Percentiles rank a stretch among this genome's conserved stretches.
These are phyloP conservation scores for Saksenaea oblongispora DNA, from an alignment of 371 early-diverging fungal genomes.

Conservation along the genomic window DNA sequence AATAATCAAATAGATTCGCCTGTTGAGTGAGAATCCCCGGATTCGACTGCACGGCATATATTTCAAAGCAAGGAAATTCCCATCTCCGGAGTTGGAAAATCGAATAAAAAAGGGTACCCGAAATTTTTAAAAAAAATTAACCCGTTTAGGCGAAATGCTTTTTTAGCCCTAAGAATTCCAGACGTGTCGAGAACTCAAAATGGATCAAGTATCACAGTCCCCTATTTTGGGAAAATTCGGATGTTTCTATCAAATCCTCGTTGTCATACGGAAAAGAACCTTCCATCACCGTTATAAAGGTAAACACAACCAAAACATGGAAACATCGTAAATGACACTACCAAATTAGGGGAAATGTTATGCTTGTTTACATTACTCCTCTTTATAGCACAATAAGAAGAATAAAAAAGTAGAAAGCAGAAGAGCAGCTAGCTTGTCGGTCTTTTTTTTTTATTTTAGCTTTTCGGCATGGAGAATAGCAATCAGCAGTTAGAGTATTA, in stretches of 20 bases:
- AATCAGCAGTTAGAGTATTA: neutral
- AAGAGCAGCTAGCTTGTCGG: neutral
- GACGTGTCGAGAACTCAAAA: neutral
- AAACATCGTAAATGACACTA: neutral
- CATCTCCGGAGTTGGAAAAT: neutral
- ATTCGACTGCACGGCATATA: neutral
- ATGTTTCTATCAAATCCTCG: neutral
- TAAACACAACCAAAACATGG: neutral
- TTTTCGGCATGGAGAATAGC: neutral
- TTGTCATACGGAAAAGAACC: conserved; percentile 2
- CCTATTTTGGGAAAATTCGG: conserved; percentile 4
- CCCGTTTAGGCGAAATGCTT: conserved; percentile 2
- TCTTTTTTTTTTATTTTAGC: neutral
- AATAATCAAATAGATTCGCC: neutral
- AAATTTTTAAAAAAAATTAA: neutral
- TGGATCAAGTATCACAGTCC: neutral
- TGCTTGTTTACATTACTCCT: neutral
- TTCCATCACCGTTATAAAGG: neutral
- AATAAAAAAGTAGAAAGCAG: neutral
- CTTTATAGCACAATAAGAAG: neutral
- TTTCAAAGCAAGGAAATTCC: neutral
- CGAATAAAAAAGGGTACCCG: neutral
- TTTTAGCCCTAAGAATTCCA: neutral
- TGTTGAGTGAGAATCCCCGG: neutral
- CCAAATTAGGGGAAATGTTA: conserved; percentile 3